phyloP scores from a whole-genome alignment of 1,284 basidiomycete species.

The Pseudomicrostroma phylloplanum region DNA sequence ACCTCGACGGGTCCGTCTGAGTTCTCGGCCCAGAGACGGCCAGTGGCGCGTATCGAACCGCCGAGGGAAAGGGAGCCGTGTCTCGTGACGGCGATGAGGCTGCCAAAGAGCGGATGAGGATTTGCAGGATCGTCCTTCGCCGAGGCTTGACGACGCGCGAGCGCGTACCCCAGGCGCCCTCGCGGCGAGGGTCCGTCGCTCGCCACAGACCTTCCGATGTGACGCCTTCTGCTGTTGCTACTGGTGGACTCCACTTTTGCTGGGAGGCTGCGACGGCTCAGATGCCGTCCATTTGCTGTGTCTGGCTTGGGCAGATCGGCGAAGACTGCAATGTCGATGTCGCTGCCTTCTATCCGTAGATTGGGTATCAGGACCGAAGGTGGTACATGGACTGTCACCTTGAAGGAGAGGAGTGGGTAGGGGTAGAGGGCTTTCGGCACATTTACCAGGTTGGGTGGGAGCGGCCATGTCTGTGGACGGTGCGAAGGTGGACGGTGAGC shows the following conservation, averaged over 20 bases:
- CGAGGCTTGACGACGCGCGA: too few species aligned
- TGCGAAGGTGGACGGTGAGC: not conserved
- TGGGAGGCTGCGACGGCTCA: too few species aligned
- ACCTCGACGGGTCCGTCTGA: not conserved
- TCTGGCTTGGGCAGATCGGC: not conserved
- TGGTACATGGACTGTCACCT: slow-evolving; percentile 8
- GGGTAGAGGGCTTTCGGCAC: not conserved
- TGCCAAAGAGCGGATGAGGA: not conserved
- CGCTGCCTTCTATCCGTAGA: slow-evolving; percentile 5
- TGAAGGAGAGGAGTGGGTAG: slow-evolving; percentile 11
- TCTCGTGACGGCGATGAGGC: not conserved
- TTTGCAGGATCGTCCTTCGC: not conserved
- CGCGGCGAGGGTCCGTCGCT: too few species aligned
- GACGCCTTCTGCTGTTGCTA: slow-evolving; percentile 2
- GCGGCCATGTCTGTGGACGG: slow-evolving; percentile 6
- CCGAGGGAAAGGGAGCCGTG: not conserved
- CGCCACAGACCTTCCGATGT: too few species aligned
- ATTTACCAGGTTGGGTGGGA: not conserved
- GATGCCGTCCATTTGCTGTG: too few species aligned
- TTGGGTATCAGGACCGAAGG: not conserved
- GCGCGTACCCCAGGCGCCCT: too few species aligned
- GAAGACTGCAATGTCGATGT: slow-evolving; percentile 13
- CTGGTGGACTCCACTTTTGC: not conserved
- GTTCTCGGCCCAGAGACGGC: not conserved
- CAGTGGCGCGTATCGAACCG: not conserved